Evolutionary conservation across 805 yeast species (phyloP).

Genomic region (Teunomyces lycoperdinae): DNA sequence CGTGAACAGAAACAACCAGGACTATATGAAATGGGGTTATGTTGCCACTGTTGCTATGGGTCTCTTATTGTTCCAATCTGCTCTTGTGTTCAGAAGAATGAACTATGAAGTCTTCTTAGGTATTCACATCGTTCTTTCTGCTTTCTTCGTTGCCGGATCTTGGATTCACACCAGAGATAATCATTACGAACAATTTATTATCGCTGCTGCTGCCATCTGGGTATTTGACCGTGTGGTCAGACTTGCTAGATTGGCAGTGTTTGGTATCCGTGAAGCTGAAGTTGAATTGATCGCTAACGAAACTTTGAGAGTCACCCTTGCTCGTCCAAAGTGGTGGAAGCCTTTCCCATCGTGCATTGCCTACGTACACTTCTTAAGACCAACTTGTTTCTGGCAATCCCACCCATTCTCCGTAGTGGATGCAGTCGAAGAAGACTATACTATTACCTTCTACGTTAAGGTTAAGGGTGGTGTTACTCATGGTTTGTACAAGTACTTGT

Average conservation of each 20-base stretch:
- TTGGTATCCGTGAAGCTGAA: constrained; percentile 38
- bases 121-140: constrained; percentile 32
- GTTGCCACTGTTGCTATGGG: constrained; percentile 35
- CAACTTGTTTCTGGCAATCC: constrained; percentile 60
- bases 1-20: constrained; percentile 24
- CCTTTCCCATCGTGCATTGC: constrained; percentile 55
- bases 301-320: constrained; percentile 45
- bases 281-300: constrained; percentile 42
- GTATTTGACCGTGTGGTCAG: constrained; percentile 33
- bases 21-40: constrained; percentile 34
- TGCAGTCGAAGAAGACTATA: constrained; percentile 30
- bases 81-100: constrained; percentile 48
- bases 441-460: constrained; percentile 23
- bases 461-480: constrained; percentile 40
- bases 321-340: constrained; percentile 49
- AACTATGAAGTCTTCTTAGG: constrained; percentile 51
- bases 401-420: constrained; percentile 69
- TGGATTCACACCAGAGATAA: constrained; percentile 50
- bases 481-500: constrained; percentile 32
- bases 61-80: constrained; percentile 46
- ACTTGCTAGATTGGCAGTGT: constrained; percentile 30
- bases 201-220: constrained; percentile 36
- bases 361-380: constrained; percentile 55
- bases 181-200: constrained; percentile 20
- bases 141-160: constrained; percentile 48